Conservation (phyloP, 2,329 filamentous ascomycete genomes). For the Diplodia seriata region DNA sequence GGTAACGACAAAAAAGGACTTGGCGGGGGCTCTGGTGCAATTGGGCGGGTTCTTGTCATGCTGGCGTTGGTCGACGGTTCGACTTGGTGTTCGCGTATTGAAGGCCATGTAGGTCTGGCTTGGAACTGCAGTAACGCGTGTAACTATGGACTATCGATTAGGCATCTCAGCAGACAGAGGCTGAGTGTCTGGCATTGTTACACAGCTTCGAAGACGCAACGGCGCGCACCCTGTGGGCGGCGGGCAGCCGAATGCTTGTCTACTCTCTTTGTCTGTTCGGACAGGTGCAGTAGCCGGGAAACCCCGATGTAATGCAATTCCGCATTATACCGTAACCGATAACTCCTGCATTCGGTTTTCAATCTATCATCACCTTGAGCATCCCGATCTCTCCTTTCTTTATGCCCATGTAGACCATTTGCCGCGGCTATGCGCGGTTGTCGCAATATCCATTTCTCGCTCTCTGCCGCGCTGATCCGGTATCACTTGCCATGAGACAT, state of each 20-base stretch:
- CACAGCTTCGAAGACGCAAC: background rate
- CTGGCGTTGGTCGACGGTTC: background rate
- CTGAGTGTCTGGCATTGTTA: constrained; percentile 8
- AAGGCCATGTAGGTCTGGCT: background rate
- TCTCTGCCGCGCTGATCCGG: constrained; percentile 14
- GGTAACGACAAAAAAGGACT: constrained; percentile 13
- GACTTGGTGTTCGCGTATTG: background rate
- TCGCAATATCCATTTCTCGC: constrained; percentile 11
- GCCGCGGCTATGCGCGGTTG: constrained; percentile 17
- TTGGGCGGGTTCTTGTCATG: constrained; percentile 7
- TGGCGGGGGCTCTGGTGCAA: background rate
- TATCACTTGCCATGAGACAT: constrained; percentile 7
- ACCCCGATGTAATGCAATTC: constrained; percentile 13
- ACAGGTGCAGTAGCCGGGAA: constrained; percentile 9
- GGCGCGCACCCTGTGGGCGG: background rate
- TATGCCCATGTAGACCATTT: background rate
- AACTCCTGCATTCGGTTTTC: constrained; percentile 1
- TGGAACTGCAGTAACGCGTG: constrained; percentile 10
- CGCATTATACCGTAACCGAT: constrained; percentile 19
- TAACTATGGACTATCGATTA: constrained; percentile 5
- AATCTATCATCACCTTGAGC: background rate
- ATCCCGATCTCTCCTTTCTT: background rate
- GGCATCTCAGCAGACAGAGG: constrained; percentile 18
- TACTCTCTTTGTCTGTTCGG: constrained; percentile 11
- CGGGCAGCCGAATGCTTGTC: background rate